Percentiles rank a stretch among this genome's conserved stretches.
Evolutionary conservation across 2,329 filamentous ascomycete genomes (phyloP).

Genomic region (Didymosphaeria variabile): DNA sequence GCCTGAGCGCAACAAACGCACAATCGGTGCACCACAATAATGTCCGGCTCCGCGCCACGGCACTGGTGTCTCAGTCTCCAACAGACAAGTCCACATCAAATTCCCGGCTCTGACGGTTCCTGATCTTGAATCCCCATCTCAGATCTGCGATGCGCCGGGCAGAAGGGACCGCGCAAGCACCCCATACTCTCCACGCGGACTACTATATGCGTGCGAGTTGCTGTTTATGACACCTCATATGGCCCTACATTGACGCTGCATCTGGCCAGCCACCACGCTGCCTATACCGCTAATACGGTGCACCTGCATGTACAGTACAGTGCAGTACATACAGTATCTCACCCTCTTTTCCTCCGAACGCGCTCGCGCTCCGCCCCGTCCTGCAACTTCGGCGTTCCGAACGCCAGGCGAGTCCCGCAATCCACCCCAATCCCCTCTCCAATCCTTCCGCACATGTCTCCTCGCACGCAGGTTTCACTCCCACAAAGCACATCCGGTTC

Average conservation of each 20-base stretch:
- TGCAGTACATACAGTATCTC: neutral
- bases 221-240: slow-evolving; percentile 7
- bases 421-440: neutral
- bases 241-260: slow-evolving; percentile 2
- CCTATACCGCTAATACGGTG: neutral
- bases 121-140: neutral
- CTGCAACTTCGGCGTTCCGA: slow-evolving; percentile 16
- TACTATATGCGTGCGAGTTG: neutral
- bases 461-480: neutral
- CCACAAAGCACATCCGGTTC: neutral
- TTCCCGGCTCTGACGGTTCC: neutral
- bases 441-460: neutral
- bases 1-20: slow-evolving; percentile 6
- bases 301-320: neutral
- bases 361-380: slow-evolving; percentile 4
- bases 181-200: slow-evolving; percentile 4
- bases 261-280: neutral
- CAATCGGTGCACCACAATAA: neutral
- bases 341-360: neutral
- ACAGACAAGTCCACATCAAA: neutral
- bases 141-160: neutral
- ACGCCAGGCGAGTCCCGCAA: slow-evolving; percentile 9
- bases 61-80: neutral
- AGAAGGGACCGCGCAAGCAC: slow-evolving; percentile 11
- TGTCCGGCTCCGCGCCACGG: slow-evolving; percentile 3